These are phyloP conservation scores for Colletotrichum costaricense DNA, from an alignment of 2,329 filamentous ascomycete species.

Conservation along the genomic window DNA sequence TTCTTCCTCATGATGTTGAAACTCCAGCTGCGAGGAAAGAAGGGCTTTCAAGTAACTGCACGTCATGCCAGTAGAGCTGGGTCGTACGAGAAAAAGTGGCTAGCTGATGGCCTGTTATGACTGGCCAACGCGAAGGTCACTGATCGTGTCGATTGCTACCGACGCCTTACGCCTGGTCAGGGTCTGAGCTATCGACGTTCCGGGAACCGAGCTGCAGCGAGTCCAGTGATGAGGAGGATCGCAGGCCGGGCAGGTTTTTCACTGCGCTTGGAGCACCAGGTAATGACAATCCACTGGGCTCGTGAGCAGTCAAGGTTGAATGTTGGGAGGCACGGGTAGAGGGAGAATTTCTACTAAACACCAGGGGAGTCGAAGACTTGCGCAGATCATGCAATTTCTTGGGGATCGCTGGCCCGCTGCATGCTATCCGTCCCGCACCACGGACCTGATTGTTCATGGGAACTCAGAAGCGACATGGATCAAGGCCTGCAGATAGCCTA, in stretches of 20 bases:
- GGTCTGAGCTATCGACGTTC: not conserved
- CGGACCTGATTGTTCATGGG: constrained; percentile 3
- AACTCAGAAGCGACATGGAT: not conserved
- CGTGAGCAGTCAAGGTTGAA: not conserved
- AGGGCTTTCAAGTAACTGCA: not conserved
- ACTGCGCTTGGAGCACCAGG: not conserved
- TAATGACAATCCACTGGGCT: not conserved
- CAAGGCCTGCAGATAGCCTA: not conserved
- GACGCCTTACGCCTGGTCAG: not conserved
- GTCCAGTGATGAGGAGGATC: not conserved
- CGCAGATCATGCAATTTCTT: constrained; percentile 18
- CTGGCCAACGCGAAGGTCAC: not conserved
- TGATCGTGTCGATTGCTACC: not conserved
- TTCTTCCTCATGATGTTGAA: not conserved
- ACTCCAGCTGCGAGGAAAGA: not conserved
- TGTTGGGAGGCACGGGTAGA: not conserved
- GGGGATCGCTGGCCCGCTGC: not conserved
- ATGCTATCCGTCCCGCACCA: not conserved
- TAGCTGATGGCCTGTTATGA: not conserved
- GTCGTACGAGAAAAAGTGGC: no score
- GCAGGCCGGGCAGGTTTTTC: no score
- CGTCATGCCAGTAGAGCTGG: not conserved
- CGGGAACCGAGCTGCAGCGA: not conserved
- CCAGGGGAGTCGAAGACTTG: not conserved
- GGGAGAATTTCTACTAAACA: not conserved